Conservation (phyloP, 371 early-diverging fungal species). For the Capillidium heterosporum region DNA sequence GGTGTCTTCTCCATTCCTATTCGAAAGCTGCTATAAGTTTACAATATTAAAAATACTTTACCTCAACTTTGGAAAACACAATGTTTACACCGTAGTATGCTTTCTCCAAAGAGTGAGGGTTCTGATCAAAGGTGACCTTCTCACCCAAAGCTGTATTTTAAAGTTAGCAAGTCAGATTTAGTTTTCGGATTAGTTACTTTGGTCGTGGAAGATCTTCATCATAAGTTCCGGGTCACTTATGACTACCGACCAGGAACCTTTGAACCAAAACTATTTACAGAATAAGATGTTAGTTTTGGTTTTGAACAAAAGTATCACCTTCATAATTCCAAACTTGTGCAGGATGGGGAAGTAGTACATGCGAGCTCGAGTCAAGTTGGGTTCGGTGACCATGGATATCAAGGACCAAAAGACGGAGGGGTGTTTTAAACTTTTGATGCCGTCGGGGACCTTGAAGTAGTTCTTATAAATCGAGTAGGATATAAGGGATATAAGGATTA, state of each 20-base stretch:
- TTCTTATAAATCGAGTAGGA: conserved; percentile 2
- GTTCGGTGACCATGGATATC: neutral
- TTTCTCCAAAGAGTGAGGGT: neutral
- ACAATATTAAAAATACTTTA: too few species aligned
- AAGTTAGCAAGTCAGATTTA: neutral
- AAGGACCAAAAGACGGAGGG: neutral
- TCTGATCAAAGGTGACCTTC: neutral
- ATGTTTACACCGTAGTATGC: neutral
- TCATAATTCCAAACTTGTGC: neutral
- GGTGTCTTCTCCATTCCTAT: neutral
- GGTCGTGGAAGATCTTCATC: neutral
- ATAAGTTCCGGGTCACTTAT: neutral
- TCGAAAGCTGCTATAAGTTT: neutral
- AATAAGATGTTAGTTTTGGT: too few species aligned
- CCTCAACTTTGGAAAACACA: neutral
- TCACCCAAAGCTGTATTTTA: neutral
- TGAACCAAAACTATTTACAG: neutral
- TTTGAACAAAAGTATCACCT: neutral
- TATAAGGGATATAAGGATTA: too few species aligned
- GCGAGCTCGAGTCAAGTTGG: neutral
- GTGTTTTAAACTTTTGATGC: neutral
- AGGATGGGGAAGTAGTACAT: neutral
- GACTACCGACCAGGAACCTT: neutral
- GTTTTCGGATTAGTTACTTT: neutral
- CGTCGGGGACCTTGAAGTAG: neutral